Percentiles rank a stretch among this genome's conserved stretches.
These are phyloP conservation scores for Bolboschoenoplectus hybrid DNA, from an alignment of 202 grass and related monocot species.

Conservation along the genomic window DNA sequence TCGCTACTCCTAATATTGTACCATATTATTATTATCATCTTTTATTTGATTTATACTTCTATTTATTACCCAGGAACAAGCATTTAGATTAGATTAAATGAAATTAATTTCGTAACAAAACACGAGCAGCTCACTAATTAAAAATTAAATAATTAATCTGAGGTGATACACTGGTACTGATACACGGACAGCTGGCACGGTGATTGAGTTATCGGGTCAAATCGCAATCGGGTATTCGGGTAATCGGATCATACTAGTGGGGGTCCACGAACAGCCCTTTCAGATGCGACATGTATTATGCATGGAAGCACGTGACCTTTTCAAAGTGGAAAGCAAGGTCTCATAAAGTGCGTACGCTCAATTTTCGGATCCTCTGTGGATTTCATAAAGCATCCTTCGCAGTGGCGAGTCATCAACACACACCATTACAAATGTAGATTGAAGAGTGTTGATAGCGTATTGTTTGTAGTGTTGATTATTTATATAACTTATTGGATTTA, in stretches of 20 bases:
- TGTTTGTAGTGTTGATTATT: neutral
- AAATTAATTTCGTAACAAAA: no score
- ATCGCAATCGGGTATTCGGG: neutral
- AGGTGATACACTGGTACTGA: no score
- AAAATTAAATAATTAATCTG: no score
- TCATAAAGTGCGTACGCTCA: neutral
- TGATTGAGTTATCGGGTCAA: neutral
- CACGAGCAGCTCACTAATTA: no score
- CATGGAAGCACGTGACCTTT: constrained; percentile 38
- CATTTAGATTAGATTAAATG: no score
- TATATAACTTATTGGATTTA: neutral
- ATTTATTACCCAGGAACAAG: no score
- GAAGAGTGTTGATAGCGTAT: no score
- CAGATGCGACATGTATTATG: neutral
- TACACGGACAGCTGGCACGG: no score
- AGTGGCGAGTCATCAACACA: neutral
- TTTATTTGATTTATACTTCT: no score
- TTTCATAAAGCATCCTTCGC: neutral
- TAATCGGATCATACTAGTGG: neutral
- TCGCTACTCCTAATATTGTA: no score
- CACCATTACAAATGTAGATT: no score
- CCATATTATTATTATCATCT: no score
- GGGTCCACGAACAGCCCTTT: constrained; percentile 21
- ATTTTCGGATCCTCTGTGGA: neutral
- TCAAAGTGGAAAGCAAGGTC: constrained; percentile 34